Evolutionary conservation across 1,139 yeast species (phyloP).

Genomic region (Nematodospora anomalae): DNA sequence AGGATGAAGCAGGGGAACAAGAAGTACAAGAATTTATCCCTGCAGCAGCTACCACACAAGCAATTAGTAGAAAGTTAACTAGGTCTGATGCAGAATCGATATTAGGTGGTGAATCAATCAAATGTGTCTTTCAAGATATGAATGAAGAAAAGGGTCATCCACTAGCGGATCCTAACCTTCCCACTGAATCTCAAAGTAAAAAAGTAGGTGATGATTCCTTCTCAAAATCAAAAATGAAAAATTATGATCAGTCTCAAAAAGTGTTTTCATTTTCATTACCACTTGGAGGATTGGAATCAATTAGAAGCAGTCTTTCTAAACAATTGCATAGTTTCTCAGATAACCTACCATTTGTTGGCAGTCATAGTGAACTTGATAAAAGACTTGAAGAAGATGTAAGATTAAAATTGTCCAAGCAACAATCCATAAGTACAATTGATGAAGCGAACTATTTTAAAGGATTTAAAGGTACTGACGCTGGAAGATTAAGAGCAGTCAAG

Average conservation of each 20-base stretch:
- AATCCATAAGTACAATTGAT: slow-evolving; percentile 59
- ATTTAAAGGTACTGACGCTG: slow-evolving; percentile 61
- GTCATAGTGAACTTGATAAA: slow-evolving; percentile 18
- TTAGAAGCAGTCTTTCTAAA: slow-evolving; percentile 21
- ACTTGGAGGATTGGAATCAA: slow-evolving; percentile 27
- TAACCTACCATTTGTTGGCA: slow-evolving; percentile 25
- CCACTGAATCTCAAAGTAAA: slow-evolving; percentile 16
- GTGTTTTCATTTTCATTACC: slow-evolving; percentile 46
- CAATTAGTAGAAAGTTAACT: slow-evolving; percentile 19
- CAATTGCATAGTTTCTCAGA: slow-evolving; percentile 14
- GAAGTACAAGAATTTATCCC: slow-evolving; percentile 4
- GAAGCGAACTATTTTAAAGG: slow-evolving; percentile 61
- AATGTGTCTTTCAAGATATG: slow-evolving; percentile 5
- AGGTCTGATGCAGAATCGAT: slow-evolving; percentile 38
- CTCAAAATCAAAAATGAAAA: slow-evolving; percentile 14
- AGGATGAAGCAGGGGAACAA: not conserved
- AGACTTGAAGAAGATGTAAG: slow-evolving; percentile 35
- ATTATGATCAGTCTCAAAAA: slow-evolving; percentile 24
- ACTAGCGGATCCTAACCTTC: slow-evolving; percentile 15
- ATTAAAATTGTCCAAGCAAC: slow-evolving; percentile 52
- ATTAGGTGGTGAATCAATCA: slow-evolving; percentile 37
- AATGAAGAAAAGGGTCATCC: slow-evolving; percentile 15
- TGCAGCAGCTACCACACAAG: not conserved
- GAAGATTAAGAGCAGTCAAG: slow-evolving; percentile 66
- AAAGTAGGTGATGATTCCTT: slow-evolving; percentile 11